These are phyloP conservation scores for Plenodomus biglobosus DNA, from an alignment of 2,329 filamentous ascomycete species.

Conservation along the genomic window DNA sequence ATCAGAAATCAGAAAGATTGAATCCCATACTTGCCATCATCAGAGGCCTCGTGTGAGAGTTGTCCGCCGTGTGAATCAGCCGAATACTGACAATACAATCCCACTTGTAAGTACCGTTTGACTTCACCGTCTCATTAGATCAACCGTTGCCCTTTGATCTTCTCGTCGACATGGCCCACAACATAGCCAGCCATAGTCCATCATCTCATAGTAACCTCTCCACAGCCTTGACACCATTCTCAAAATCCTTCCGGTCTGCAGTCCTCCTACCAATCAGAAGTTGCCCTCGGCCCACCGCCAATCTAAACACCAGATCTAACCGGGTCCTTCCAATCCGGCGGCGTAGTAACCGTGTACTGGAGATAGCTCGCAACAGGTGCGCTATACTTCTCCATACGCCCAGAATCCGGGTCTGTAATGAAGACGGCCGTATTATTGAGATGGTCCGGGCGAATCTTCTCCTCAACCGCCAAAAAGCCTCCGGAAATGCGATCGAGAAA, in stretches of 20 bases:
- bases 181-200: not conserved
- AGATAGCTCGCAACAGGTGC: conserved; percentile 33
- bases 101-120: not conserved
- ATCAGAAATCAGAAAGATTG: no score
- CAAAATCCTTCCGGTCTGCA: not conserved
- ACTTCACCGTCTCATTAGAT: not conserved
- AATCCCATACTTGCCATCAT: no score
- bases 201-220: not conserved
- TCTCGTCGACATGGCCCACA: not conserved
- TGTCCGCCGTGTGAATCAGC: not conserved
- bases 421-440: conserved; percentile 24
- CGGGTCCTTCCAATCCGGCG: conserved; percentile 36
- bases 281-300: conserved; percentile 8
- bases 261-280: not conserved
- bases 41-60: no score
- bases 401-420: conserved; percentile 24
- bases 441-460: conserved; percentile 37
- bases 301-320: conserved; percentile 12
- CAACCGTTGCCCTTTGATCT: not conserved
- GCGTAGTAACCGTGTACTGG: conserved; percentile 35
- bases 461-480: conserved; percentile 43
- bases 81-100: not conserved
- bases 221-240: not conserved
- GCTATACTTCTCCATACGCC: conserved; percentile 25
- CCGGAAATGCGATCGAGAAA: conserved; percentile 47